Base-by-base conservation (phyloP, 2,329 filamentous ascomycete genomes). In the Xylariaceae sp. region DNA sequence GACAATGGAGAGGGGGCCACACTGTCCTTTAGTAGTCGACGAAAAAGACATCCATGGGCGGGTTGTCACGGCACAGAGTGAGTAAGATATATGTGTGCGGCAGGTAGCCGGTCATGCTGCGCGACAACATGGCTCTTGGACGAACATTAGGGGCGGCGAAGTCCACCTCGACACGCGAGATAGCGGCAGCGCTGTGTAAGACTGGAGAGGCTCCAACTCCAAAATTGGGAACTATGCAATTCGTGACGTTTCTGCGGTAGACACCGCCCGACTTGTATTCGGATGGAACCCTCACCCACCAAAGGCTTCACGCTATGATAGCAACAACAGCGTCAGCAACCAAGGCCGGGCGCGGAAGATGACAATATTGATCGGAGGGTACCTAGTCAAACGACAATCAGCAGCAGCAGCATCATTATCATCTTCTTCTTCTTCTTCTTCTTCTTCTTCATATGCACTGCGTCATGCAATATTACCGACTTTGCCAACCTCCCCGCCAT, bases 191-290 rank as follows among this genome's bases (percentile, higher is more conserved):
- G 43, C 31, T 41, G 35, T 48, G 54, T 54, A 26, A 46, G 44
- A 52, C 52, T 50, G 9, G 27, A 51, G 19, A 19, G 19, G 51
- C 57, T 51, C 52, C 53, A 52, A 54, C 35, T 44, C 31, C 19
- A 11, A 41, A 39, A 39, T 52, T 50, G 26, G 34, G 19, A 19
- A 56, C 51, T 47, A 54, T 39, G 50, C 55, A 19, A 19, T 19
- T 19, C 19, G 19, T 19, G 19, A 19, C 19, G 19, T 19, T 19
- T 35, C 27, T 51, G 47, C 45, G 40, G 55, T 44, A 47, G 41
- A 52, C 40, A 7, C 12, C 56, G 56, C 58, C 58, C 53, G 51
- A 27, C 19, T 52, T 51, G 45, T 58, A 50, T 53, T 52, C 53
- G 53, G 55, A 58, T 54, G 51, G 46, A 49, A 51, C 52, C 53